Base-by-base conservation (phyloP, 345 rosid genomes). In the Acer campestre region DNA sequence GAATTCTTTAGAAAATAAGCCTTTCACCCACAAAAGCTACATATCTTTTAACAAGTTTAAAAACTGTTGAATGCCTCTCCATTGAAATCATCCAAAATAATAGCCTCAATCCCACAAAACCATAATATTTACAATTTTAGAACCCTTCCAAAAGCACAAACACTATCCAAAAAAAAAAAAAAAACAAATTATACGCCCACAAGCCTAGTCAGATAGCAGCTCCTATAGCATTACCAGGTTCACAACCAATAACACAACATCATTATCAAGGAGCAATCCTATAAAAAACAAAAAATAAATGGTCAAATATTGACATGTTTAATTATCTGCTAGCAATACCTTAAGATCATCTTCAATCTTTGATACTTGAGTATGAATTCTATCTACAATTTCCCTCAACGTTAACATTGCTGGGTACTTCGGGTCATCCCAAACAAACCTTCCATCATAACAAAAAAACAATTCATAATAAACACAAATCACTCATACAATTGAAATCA, bases 281-380 rank as follows among this genome's bases (percentile, higher is more conserved):
- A 29, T n/a, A 3, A 31, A 12, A 61, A 44, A 14, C 2, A 25
- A 7, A 23, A 17, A 61, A 73, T 17, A 44, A 40, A 23, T 61
- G 38, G 35, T 27, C 42, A 23, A 18, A 1, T 61, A 61, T 25
- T 62, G 63, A 18, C 59, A 0, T 31, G 59, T 44, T 23, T 35
- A 25, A 61, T 64, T 48, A 29, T 49, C 48, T 27, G 20, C 48
- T 27, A 25, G 67, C 27, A 66, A 12, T 85, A 94, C 99, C 99
- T 97, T 97, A 82, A 97, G 98, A 88, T 97, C 98, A 90, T 97
- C 98, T 84, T 97, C 99, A 78, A 94, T 92, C 89, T 92, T 94
- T 22, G 91, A 88, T 56, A 93, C 97, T 81, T 88, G 97, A 79
- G 86, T 75, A 73, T 94, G 99, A 81, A 97, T 92, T 75, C 85